Evolutionary conservation across 2,329 filamentous ascomycete species (phyloP), one percentile per base, ranked within the genome.

Genomic region (Botrytis galanthina): DNA sequence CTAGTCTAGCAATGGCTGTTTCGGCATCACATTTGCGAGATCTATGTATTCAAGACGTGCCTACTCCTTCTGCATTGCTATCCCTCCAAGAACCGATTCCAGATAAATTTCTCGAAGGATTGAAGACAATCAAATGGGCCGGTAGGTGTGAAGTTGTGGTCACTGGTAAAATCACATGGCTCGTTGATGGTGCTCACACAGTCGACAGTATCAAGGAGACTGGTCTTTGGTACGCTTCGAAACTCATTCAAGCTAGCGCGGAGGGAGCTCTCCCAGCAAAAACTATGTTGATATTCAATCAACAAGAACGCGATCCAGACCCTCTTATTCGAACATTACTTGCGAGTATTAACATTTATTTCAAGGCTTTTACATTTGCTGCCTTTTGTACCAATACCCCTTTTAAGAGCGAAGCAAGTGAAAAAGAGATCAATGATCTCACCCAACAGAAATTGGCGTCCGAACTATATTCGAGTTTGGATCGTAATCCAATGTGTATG

Each of bases 131-230:
- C 1, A 87, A 89, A 5, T 92, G 94, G 84, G 89, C 93, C 39
- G 96, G 95, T 5, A 87, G 96, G 57, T 98, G 95, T 80, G 88
- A 91, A 77, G 83, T 87, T 70, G 86, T 87, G 76, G 77, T 82
- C 6, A 87, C 89, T 74, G 85, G 84, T 3, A 85, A 86, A 54
- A 85, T 97, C 16, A 86, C 86, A 39, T 99, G 95, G 94, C 91
- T 94, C 79, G 89, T 99, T n/a, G 96, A 99, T 80, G 95, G 95
- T 14, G 96, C 94, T 1, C 96, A 99, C 82, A 98, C 95, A 0
- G 85, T 92, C 3, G 95, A 98, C 80, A 97, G 94, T 80, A 91
- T 99, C 72, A 89, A 92, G 77, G 88, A 93, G 76, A 93, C 93
- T 4, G 92, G 91, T 0, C 86, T 87, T 73, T 98, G 95, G 95